Base-by-base conservation (phyloP, 768 basidiomycete species). In the Rhodosporidiobolus odoratus region DNA sequence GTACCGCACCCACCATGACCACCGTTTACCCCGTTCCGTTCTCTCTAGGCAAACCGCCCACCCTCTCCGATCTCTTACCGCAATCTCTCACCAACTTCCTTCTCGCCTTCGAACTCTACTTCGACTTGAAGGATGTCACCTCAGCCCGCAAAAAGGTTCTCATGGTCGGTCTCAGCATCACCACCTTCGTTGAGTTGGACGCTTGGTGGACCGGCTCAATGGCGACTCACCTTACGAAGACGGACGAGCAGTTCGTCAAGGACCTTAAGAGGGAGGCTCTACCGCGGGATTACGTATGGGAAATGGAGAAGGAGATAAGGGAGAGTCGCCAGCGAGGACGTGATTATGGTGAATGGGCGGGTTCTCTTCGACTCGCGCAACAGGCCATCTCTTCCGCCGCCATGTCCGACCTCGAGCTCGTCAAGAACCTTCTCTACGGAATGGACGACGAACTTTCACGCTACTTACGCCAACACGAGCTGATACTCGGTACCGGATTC, bases 211-310 rank as follows among this genome's bases (percentile, higher is more conserved):
- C 13, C 23, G 9, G 21, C 23, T 27, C 43, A 16, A 12, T 25
- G 38, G 60, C 47, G 45, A 9, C n/a, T 27, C 60, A 62, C 47
- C 25, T 32, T 19, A n/a, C 38, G 27, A 48, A 47, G 43, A n/a
- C 43, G 25, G 47, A 48, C 43, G 60, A 62, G 19, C 6, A 15
- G 19, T 62, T 62, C 32, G 16, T 62, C 45, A 10, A 10, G 19
- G 60, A 47, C 17, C 41, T 62, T 17, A 35, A 34, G 27, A 10
- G 30, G 10, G 16, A 27, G 30, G 60, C 60, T 9, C 34, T 62
- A 12, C 43, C 34, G n/a, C 43, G 32, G 25, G 60, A 62, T n/a
- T 62, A 48, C 60, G 45, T 62, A n/a, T 62, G 60, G 60, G 60
- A 62, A 16, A 19, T 30, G 60, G 41, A 48, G 60, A 17, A 7